These are phyloP conservation scores for Eragrostis tef DNA, from an alignment of 202 grass and related monocot genomes.

Conservation along the genomic window DNA sequence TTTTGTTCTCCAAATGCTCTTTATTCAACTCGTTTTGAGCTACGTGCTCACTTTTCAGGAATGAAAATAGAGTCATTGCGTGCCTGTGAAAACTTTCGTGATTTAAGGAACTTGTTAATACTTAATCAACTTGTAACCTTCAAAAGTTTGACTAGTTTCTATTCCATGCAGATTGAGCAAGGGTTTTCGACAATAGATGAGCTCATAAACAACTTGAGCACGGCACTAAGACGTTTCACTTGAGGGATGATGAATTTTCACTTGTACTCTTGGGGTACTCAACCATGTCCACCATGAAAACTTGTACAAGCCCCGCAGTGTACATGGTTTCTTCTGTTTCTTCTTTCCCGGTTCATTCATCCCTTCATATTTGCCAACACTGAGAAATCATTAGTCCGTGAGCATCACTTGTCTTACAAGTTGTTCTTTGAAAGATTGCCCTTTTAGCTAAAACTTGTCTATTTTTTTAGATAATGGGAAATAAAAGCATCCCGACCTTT, in stretches of 20 bases:
- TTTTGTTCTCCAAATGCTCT: background rate
- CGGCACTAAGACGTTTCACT: constrained; percentile 46
- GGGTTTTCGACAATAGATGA: constrained; percentile 60
- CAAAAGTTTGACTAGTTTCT: constrained; percentile 1
- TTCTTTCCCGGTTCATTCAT: too few relatives aligned
- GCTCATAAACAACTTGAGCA: constrained; percentile 60
- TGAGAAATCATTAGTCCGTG: background rate
- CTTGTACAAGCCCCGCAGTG: background rate
- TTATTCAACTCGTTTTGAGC: background rate
- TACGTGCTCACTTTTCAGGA: background rate
- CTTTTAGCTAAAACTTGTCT: too few relatives aligned
- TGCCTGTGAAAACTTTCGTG: too few relatives aligned
- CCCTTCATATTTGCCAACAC: too few relatives aligned
- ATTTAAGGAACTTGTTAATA: too few relatives aligned
- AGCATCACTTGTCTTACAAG: background rate
- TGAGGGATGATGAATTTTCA: constrained; percentile 2
- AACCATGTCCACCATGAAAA: background rate
- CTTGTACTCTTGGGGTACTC: background rate
- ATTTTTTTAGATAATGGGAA: too few relatives aligned
- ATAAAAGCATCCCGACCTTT: too few relatives aligned
- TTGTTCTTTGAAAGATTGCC: background rate
- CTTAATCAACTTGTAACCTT: background rate
- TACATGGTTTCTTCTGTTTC: too few relatives aligned
- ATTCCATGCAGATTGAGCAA: constrained; percentile 64
- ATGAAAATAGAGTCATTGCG: too few relatives aligned